A percentile compares a stretch with the other conserved stretches of the same genome.
phyloP scores from a whole-genome alignment of 2,329 filamentous ascomycete genomes.

The Cladosporium sphaerospermum region DNA sequence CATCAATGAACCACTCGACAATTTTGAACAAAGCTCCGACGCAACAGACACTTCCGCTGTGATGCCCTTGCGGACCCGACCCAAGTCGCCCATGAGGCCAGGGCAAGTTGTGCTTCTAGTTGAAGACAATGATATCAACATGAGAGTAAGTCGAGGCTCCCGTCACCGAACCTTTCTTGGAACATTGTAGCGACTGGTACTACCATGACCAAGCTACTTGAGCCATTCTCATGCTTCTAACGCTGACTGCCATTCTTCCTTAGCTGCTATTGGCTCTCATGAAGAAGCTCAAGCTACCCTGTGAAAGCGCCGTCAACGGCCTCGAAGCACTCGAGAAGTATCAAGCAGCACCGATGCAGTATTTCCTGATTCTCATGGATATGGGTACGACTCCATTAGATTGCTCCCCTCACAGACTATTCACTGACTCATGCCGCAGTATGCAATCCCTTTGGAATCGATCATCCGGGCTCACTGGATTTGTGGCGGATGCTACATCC shows the following conservation, averaged over 20 bases:
- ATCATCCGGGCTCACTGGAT: too few species aligned
- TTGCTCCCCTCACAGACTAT: too few species aligned
- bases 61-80: not conserved
- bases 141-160: conserved; percentile 10
- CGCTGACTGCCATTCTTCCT: not conserved
- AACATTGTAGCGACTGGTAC: too few species aligned
- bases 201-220: not conserved
- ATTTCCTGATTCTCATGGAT: conserved; percentile 36
- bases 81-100: not conserved
- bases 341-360: not conserved
- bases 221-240: not conserved
- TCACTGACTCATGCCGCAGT: too few species aligned
- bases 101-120: conserved; percentile 22
- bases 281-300: conserved; percentile 16
- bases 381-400: conserved; percentile 9
- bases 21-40: too few species aligned
- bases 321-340: conserved; percentile 16
- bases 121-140: conserved; percentile 31
- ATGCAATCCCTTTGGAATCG: too few species aligned
- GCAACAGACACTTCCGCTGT: too few species aligned
- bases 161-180: too few species aligned
- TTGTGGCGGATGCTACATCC: too few species aligned
- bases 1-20: too few species aligned
- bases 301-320: conserved; percentile 17
- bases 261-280: conserved; percentile 21